phyloP scores from a whole-genome alignment of 495 filamentous ascomycete genomes.

The Trichocladium uniseriatum region DNA sequence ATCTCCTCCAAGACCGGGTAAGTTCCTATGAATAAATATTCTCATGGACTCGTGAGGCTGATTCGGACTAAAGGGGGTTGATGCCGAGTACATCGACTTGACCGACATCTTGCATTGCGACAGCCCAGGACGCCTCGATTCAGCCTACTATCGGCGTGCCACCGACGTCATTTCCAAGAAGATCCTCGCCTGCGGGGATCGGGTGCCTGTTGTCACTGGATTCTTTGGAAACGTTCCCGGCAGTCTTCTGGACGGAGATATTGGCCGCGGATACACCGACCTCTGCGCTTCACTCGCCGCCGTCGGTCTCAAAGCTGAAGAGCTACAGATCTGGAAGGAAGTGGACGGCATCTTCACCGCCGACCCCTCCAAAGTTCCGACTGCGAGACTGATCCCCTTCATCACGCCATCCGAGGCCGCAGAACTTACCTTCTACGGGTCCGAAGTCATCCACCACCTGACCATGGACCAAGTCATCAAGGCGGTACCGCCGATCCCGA shows the following conservation, averaged over 20 bases:
- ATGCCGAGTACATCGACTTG: constrained; percentile 80
- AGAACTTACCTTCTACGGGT: constrained; percentile 87
- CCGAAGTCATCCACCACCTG: constrained; percentile 93
- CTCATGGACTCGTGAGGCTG: too few relatives aligned
- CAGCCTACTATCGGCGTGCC: constrained; percentile 71
- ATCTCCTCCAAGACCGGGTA: constrained; percentile 58
- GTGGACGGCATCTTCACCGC: constrained; percentile 88
- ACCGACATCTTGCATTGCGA: constrained; percentile 62
- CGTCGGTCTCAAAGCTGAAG: constrained; percentile 64
- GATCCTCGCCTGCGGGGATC: constrained; percentile 57
- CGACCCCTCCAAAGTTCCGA: constrained; percentile 80
- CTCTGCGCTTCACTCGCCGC: constrained; percentile 77
- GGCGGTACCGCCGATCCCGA: constrained; percentile 71
- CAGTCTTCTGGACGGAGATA: constrained; percentile 61
- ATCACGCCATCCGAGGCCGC: constrained; percentile 85
- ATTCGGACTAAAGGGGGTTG: constrained; percentile 45
- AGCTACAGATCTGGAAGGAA: constrained; percentile 90
- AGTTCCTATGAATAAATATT: background rate
- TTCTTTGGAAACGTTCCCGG: constrained; percentile 85
- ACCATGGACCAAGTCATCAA: constrained; percentile 98
- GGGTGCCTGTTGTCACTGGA: constrained; percentile 70
- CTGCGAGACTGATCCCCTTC: constrained; percentile 61
- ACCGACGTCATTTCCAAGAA: constrained; percentile 55
- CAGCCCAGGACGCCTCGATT: constrained; percentile 53
- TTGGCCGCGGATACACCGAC: constrained; percentile 85